Evolutionary conservation across 148 eudicot genomes (phyloP), one percentile per base, ranked within the genome.

Genomic region (Agrostemma githago): DNA sequence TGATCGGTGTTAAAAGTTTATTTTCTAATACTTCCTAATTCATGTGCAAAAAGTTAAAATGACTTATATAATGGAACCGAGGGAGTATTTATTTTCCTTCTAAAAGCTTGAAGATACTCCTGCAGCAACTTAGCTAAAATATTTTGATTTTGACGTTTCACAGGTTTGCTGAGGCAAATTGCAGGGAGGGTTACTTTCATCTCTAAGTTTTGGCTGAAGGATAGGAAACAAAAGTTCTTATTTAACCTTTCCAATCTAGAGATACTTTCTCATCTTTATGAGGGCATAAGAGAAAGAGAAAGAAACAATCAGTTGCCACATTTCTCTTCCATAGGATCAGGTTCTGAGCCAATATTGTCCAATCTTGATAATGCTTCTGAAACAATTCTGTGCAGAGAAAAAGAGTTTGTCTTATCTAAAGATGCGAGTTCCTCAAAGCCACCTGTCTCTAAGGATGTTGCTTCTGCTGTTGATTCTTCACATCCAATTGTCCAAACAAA

Each of bases 161-260:
- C 92, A 95, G 97, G 89, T 64, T 73, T 81, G 77, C 72, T 88
- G 78, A 88, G 86, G 76, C 88, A 92, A 83, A 81, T 92, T 78
- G 77, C 81, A 57, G 75, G 88, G 71, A 87, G 79, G 77, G 81
- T 81, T 83, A 87, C 85, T 77, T 75, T 82, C 74, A 80, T 74
- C 74, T 72, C 88, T 44, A 82, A 82, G 64, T 73, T 84, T 62
- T 71, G 86, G 74, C 63, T 81, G 68, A 71, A 65, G 75, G 75
- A 85, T 74, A 79, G 37, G 74, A 81, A 72, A 70, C 88, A 75
- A 74, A 84, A 81, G 83, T 62, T 92, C 40, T 83, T 84, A 6
- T 77, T 88, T 67, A 76, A 77, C 51, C 81, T 89, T 80, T 79
- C 86, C 69, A 84, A 81, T 46, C 71, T 92, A 78, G 82, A 89